These are phyloP conservation scores for Fusarium sp. DNA, from an alignment of 2,329 filamentous ascomycete genomes.

Conservation along the genomic window DNA sequence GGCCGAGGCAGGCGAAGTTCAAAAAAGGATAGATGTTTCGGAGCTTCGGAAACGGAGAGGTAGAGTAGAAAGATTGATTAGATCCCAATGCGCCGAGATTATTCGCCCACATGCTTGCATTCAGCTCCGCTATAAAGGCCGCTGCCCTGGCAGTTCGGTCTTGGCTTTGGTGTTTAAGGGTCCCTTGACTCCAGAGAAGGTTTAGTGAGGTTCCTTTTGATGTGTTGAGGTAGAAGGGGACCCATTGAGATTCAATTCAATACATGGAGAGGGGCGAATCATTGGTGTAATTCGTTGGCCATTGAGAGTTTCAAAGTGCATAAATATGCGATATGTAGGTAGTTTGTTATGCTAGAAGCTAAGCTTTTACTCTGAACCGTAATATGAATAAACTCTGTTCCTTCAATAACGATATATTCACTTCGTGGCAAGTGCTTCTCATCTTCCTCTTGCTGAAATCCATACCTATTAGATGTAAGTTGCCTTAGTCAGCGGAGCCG, in stretches of 20 bases:
- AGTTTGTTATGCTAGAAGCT: not conserved
- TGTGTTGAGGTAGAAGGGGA: slow-evolving; percentile 1
- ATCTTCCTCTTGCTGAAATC: not conserved
- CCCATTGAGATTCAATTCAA: not conserved
- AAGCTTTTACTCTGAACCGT: not conserved
- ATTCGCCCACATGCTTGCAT: slow-evolving; percentile 32
- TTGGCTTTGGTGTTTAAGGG: slow-evolving; percentile 12
- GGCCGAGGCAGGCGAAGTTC: slow-evolving; percentile 11
- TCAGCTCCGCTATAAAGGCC: slow-evolving; percentile 13
- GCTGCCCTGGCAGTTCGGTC: slow-evolving; percentile 13
- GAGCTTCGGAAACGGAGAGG: slow-evolving; percentile 5
- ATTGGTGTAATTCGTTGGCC: slow-evolving; percentile 8
- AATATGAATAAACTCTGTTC: not conserved
- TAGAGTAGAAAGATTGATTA: slow-evolving; percentile 37
- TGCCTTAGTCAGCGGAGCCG: not conserved
- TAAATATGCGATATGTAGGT: not conserved
- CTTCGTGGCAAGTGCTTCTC: not conserved
- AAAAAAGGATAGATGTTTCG: not conserved
- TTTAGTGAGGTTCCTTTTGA: slow-evolving; percentile 16
- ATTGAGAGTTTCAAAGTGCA: not conserved
- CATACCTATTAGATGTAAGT: not conserved
- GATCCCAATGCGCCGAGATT: slow-evolving; percentile 28
- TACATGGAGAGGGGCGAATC: slow-evolving; percentile 3
- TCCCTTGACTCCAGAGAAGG: slow-evolving; percentile 10
- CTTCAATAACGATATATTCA: not conserved